Percentiles rank a stretch among this genome's conserved stretches.
Conservation (phyloP, 371 early-diverging fungal species). For the Lichtheimia corymbifera region DNA sequence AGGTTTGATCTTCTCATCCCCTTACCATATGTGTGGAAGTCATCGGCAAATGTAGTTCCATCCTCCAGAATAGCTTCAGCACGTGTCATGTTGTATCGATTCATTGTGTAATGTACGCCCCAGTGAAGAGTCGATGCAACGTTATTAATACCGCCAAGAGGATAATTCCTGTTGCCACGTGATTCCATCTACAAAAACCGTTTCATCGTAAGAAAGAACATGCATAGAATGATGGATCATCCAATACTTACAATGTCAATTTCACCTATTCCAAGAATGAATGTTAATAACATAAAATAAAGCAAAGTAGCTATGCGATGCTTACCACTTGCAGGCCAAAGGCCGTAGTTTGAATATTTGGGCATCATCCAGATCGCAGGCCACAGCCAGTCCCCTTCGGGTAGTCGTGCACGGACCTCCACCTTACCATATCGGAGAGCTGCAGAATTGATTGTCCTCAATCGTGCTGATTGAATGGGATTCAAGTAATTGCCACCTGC, state of each 20-base stretch:
- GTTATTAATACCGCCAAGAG: conserved; percentile 44
- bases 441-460: conserved; percentile 53
- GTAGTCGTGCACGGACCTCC: conserved; percentile 66
- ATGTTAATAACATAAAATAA: background rate
- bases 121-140: conserved; percentile 64
- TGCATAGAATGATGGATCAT: background rate
- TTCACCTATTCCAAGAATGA: conserved; percentile 27
- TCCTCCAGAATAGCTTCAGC: conserved; percentile 28
- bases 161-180: conserved; percentile 58
- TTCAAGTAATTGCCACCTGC: conserved; percentile 60
- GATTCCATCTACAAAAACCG: conserved; percentile 47
- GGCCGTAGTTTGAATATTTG: conserved; percentile 63
- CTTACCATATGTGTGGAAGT: conserved; percentile 43
- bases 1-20: background rate
- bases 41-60: conserved; percentile 44
- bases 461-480: conserved; percentile 65
- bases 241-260: conserved; percentile 44
- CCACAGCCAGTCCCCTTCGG: conserved; percentile 74
- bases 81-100: conserved; percentile 44
- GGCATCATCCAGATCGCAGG: conserved; percentile 74
- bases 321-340: conserved; percentile 75
- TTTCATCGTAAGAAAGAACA: background rate
- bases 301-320: conserved; percentile 8
- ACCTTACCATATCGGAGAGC: conserved; percentile 62
- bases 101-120: conserved; percentile 54